These are phyloP conservation scores for Solanum medicagineum DNA, from an alignment of 257 asterid genomes.

Conservation along the genomic window DNA sequence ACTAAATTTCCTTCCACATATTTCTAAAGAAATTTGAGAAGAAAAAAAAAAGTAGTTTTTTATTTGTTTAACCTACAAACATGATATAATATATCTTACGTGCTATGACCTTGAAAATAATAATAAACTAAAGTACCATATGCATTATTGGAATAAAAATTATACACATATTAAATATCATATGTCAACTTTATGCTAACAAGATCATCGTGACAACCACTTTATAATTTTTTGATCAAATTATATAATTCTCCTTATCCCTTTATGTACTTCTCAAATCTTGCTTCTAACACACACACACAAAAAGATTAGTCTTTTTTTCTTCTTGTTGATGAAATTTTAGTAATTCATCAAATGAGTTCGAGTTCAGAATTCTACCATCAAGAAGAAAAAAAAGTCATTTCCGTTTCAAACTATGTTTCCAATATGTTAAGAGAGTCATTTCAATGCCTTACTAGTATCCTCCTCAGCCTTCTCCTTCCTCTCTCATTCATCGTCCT, in stretches of 20 bases:
- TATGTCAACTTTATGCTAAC: not conserved
- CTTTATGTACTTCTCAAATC: not conserved
- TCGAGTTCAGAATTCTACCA: not conserved
- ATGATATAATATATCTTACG: not conserved
- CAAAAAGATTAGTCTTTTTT: not conserved
- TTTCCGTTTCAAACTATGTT: not conserved
- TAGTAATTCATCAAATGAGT: not conserved
- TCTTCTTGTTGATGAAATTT: not conserved
- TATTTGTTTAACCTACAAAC: not conserved
- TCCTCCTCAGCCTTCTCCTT: conserved; percentile 66
- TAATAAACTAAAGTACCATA: not conserved
- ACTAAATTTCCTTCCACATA: not conserved
- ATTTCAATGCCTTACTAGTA: conserved; percentile 33
- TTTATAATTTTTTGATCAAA: not conserved
- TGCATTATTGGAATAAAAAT: not conserved
- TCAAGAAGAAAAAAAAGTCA: not conserved
- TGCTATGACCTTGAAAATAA: not conserved
- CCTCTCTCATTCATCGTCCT: conserved; percentile 72
- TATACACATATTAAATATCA: not conserved
- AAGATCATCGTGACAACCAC: not conserved
- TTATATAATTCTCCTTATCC: not conserved
- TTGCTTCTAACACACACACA: not conserved
- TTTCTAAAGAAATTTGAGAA: not conserved
- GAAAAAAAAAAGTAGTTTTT: too few relatives aligned
- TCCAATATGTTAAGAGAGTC: conserved; percentile 1